Evolutionary conservation across 2,329 filamentous ascomycete species (phyloP), one percentile per base, ranked within the genome.

Genomic region (Botrytis fragariae): DNA sequence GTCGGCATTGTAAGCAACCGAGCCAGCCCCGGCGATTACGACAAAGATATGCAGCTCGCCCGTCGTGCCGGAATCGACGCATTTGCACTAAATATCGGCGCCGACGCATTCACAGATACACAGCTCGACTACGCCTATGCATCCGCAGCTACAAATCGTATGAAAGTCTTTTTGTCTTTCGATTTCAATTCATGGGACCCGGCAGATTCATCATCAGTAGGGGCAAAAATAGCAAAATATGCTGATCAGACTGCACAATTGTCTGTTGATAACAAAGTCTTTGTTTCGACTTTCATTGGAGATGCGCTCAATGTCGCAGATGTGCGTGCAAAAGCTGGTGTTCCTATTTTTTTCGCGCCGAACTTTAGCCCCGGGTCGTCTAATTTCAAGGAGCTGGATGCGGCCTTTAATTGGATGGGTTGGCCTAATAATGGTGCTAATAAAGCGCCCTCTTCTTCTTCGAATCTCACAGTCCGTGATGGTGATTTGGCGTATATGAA

Each of bases 231-330:
- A 48, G 77, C 80, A 44, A 74, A 77, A 42, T 80, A 79, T 63
- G 79, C 78, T n/a, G 69, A 74, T 14, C 77, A 79, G 32, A 60
- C 77, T 18, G 81, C 82, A 0, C 81, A 84, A 37, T 79, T 82
- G 45, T 80, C 78, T 48, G 79, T 81, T 71, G 71, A 77, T 67
- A 48, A 71, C 0, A 80, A 83, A 35, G 76, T 78, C 65, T 81
- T 83, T 73, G 83, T 85, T 0, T 80, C 87, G n/a, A 86, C 86
- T 4, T 86, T 84, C 20, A 86, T 85, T 0, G 87, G 87, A 69
- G 85, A 87, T 79, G 86, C 85, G 0, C 74, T 82, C 0, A 77
- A 76, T 59, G 82, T 83, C 61, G 78, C 81, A 18, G 75, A 75
- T 1, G 84, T 87, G 76, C 83, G 83, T 73, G 45, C 74, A 18